Base-by-base conservation (phyloP, 345 rosid genomes). In the Hypericum androsaemum region DNA sequence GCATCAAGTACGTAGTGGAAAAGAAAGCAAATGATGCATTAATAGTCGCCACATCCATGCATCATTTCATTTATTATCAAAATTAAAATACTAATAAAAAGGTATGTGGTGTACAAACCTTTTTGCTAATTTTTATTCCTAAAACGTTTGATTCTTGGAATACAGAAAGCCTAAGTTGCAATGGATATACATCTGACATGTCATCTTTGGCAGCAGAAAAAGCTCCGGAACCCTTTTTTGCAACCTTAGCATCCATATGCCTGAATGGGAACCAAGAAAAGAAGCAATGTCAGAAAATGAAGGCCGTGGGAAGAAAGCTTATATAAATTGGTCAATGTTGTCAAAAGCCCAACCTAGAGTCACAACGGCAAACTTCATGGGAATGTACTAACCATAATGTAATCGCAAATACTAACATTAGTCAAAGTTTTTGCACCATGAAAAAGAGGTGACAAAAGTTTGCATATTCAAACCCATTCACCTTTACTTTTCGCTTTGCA, bases 111-210 rank as follows among this genome's bases (percentile, higher is more conserved):
- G 22, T 36, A 54, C 56, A 32, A 35, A 87, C 97, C 82, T 88
- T 92, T 79, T 92, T 92, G 85, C 75, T 75, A 60, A 92, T 82
- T 74, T 77, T 92, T 42, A 92, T 86, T 56, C 85, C 94, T 74
- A 92, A 59, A 0, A 79, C 70, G 65, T 70, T 83, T 8, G 73
- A 66, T 71, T 92, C 97, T 55, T 65, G 72, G 62, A 70, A 60
- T 61, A 83, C 60, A 66, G 90, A 75, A 60, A 92, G 83, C 72
- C 95, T 88, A 49, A 92, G 82, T 57, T 83, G 84, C 50, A 92
- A 75, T 28, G 97, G 95, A 74, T 88, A 92, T 52, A 88, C 99
- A 76, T 88, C 97, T 10, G 82, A 80, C 77, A 83, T 78, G 69
- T 88, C 95, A 75, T 83, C 94, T 72, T 83, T 94, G 37, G 90